Percentiles rank a stretch among this genome's conserved stretches.
Evolutionary conservation across 169 alveolate genomes (phyloP).

Genomic region (Plasmodium yoelii): DNA sequence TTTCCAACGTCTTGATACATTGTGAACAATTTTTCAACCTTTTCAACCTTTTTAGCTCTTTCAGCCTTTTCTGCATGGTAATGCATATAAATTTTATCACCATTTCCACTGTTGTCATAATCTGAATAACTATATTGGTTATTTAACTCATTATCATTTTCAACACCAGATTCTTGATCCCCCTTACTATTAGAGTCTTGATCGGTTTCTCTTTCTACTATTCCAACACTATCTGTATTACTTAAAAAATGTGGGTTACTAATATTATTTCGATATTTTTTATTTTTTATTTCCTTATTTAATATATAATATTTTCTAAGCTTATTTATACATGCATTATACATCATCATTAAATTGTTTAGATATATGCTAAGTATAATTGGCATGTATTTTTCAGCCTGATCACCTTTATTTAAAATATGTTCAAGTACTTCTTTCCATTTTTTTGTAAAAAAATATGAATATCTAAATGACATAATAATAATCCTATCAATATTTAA

Average conservation of each 20-base stretch:
- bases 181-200: neutral
- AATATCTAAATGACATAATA: slow-evolving; percentile 55
- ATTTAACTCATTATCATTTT: neutral
- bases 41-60: no score
- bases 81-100: neutral
- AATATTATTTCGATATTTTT: neutral
- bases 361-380: slow-evolving; percentile 61
- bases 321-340: slow-evolving; percentile 51
- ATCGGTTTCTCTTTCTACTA: neutral
- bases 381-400: slow-evolving; percentile 63
- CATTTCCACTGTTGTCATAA: neutral
- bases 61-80: slow-evolving; percentile 23
- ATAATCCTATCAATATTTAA: slow-evolving; percentile 63
- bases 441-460: slow-evolving; percentile 37
- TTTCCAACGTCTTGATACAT: slow-evolving; percentile 57
- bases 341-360: slow-evolving; percentile 54
- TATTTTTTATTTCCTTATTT: slow-evolving; percentile 28
- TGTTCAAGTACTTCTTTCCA: slow-evolving; percentile 72
- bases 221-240: slow-evolving; percentile 31
- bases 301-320: slow-evolving; percentile 31
- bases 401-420: slow-evolving; percentile 52
- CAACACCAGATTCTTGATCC: neutral
- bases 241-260: slow-evolving; percentile 1
- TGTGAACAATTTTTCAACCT: slow-evolving; percentile 41
- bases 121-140: neutral